phyloP scores from a whole-genome alignment of 805 yeast genomes.

The Saturnispora bothae region DNA sequence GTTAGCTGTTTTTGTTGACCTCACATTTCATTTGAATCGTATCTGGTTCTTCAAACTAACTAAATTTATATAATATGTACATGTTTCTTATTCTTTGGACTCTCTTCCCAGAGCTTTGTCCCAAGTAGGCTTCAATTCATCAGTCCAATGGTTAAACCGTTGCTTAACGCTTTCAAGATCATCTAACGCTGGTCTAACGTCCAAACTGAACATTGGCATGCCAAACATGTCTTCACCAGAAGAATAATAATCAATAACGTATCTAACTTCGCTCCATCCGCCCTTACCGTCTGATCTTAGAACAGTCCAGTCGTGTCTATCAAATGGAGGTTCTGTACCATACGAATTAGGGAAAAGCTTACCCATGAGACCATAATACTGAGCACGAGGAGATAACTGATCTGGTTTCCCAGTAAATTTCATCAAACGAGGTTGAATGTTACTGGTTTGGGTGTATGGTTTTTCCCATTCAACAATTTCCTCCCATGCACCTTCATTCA shows the following conservation, averaged over 20 bases:
- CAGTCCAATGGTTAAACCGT: slow-evolving; percentile 51
- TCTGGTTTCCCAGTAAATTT: slow-evolving; percentile 90
- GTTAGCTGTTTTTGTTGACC: slow-evolving; percentile 27
- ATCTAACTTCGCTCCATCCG: slow-evolving; percentile 66
- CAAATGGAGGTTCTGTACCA: slow-evolving; percentile 82
- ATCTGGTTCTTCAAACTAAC: too few relatives aligned
- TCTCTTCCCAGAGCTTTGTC: slow-evolving; percentile 54
- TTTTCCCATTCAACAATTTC: slow-evolving; percentile 90
- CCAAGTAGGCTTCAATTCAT: slow-evolving; percentile 47
- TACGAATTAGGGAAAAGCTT: slow-evolving; percentile 61
- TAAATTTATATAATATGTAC: too few relatives aligned
- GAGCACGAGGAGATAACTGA: slow-evolving; percentile 79
- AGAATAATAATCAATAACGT: slow-evolving; percentile 86
- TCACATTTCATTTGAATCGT: too few relatives aligned
- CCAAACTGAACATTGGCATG: slow-evolving; percentile 83
- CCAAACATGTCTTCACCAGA: slow-evolving; percentile 89
- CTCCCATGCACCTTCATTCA: slow-evolving; percentile 96
- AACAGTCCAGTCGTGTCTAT: slow-evolving; percentile 98
- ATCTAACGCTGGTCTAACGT: slow-evolving; percentile 93
- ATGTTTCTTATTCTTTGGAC: background rate
- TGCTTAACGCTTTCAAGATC: slow-evolving; percentile 51
- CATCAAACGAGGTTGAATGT: slow-evolving; percentile 61
- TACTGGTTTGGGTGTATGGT: slow-evolving; percentile 46
- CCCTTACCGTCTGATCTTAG: slow-evolving; percentile 47
- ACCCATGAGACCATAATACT: slow-evolving; percentile 53